Evolutionary conservation across 495 filamentous ascomycete genomes (phyloP).

Genomic region (Melanomma pulvis-pyrius): DNA sequence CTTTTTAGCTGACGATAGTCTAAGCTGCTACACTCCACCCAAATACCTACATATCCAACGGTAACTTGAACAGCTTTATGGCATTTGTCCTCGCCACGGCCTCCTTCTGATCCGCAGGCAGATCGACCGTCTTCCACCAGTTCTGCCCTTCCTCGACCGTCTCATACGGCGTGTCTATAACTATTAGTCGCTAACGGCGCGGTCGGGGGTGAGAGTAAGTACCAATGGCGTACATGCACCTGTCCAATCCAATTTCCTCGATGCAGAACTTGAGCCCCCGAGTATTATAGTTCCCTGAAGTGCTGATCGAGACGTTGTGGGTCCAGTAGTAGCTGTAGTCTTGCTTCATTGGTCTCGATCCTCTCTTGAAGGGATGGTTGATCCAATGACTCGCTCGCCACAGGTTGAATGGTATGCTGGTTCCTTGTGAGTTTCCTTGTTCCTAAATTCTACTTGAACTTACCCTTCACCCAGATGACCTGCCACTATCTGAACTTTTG

Average conservation of each 20-base stretch:
- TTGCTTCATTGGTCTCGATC: slow-evolving; percentile 23
- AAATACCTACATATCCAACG: slow-evolving; percentile 24
- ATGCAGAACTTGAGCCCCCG: slow-evolving; percentile 33
- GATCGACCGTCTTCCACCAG: slow-evolving; percentile 32
- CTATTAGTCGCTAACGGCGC: slow-evolving; percentile 1
- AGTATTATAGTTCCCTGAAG: slow-evolving; percentile 32
- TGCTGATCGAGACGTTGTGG: slow-evolving; percentile 32
- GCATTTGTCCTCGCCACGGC: slow-evolving; percentile 31
- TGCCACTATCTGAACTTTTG: slow-evolving; percentile 30
- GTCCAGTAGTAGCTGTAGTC: slow-evolving; percentile 32
- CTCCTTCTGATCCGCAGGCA: slow-evolving; percentile 30
- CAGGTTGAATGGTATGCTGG: slow-evolving; percentile 33
- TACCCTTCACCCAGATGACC: slow-evolving; percentile 36
- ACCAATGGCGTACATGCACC: slow-evolving; percentile 33
- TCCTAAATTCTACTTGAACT: background rate
- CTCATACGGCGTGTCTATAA: slow-evolving; percentile 32
- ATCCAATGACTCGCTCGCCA: slow-evolving; percentile 33
- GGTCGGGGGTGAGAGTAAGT: too few species aligned
- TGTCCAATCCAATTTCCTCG: slow-evolving; percentile 30
- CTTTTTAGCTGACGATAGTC: background rate
- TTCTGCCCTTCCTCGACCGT: slow-evolving; percentile 29
- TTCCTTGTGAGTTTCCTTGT: background rate
- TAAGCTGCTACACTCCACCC: too few species aligned
- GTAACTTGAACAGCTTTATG: slow-evolving; percentile 32
- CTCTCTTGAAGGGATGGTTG: slow-evolving; percentile 30